Evolutionary conservation across 768 basidiomycete species (phyloP), one percentile per base, ranked within the genome.

Genomic region (Xerocomus potaroensis): DNA sequence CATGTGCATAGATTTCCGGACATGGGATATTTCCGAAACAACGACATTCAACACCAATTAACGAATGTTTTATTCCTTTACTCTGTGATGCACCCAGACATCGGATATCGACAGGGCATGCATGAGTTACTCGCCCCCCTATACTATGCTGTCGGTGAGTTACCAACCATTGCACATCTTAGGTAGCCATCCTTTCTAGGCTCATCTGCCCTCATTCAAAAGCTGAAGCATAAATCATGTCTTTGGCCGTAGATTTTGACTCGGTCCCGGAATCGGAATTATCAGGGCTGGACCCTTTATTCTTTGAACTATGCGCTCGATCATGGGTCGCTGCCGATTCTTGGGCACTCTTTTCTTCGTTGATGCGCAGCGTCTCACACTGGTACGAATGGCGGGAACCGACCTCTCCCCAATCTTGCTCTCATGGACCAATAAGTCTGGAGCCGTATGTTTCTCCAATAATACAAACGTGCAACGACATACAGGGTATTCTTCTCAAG

Each of bases 61-160:
- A 90, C 88, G 0, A 88, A 92, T 56, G 81, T 96, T 16, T 74
- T 99, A 9, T 96, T 93, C 64, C 69, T 98, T 21, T 88, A 87
- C 63, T 83, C 87, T 12, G 74, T 80, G 32, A 78, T 81, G 61
- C 81, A 94, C 61, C 81, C 89, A 1, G 75, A 84, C 32, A 79
- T 95, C 18, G 92, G 93, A 18, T 99, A 99, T 63, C 80, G 96
- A 24, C 96, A 99, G 74, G 95, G 96, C 43, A 98, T 99, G 96
- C 96, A 99, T 60, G 96, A 99, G 61, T 70, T 98, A 8, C 77
- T 97, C 18, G 96, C 94, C 4, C 86, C 91, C 0, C 65, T 97
- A 23, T 89, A 90, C 57, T 81, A 88, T 58, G 84, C 84, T 39
- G 43, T 62, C 41, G 66, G 66, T 66, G 55, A 50, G 66, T 57